Conservation (phyloP, 768 basidiomycete species). For the Tricholoma sp. region DNA sequence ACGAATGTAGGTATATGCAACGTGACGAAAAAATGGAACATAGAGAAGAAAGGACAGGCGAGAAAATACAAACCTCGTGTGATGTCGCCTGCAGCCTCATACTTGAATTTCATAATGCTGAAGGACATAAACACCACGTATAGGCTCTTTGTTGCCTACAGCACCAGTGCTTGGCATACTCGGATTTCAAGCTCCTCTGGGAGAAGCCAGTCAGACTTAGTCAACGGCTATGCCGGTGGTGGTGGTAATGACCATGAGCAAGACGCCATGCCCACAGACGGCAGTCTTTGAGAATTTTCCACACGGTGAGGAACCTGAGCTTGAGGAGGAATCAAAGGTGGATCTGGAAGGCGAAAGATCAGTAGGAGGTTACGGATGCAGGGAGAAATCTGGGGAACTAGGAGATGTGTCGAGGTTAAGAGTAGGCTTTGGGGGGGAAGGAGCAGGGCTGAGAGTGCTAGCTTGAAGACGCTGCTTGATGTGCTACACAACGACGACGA, state of each 20-base stretch:
- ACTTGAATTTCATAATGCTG: no score
- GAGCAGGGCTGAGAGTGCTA: constrained; percentile 70
- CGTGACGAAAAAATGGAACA: no score
- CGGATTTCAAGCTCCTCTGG: constrained; percentile 3
- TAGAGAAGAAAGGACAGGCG: constrained; percentile 1
- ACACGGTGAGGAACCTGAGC: no score
- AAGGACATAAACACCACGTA: constrained; percentile 1
- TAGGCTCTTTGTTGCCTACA: constrained; percentile 1
- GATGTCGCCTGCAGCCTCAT: constrained; percentile 8
- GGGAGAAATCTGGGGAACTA: constrained; percentile 66
- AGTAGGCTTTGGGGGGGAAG: constrained; percentile 38
- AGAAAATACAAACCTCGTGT: background rate
- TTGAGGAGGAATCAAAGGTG: constrained; percentile 38
- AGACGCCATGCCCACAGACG: no score
- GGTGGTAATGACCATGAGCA: no score
- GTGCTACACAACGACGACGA: constrained; percentile 42
- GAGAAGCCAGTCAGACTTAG: constrained; percentile 6
- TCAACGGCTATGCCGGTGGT: constrained; percentile 4
- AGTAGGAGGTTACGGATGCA: constrained; percentile 65
- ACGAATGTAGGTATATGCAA: no score
- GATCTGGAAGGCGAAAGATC: constrained; percentile 63
- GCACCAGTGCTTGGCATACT: constrained; percentile 3
- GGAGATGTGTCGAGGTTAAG: constrained; percentile 42
- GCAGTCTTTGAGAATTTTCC: constrained; percentile 16
- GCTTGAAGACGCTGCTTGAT: constrained; percentile 77